Evolutionary conservation across 257 asterid species (phyloP).

Genomic region (Solanum etuberosum): DNA sequence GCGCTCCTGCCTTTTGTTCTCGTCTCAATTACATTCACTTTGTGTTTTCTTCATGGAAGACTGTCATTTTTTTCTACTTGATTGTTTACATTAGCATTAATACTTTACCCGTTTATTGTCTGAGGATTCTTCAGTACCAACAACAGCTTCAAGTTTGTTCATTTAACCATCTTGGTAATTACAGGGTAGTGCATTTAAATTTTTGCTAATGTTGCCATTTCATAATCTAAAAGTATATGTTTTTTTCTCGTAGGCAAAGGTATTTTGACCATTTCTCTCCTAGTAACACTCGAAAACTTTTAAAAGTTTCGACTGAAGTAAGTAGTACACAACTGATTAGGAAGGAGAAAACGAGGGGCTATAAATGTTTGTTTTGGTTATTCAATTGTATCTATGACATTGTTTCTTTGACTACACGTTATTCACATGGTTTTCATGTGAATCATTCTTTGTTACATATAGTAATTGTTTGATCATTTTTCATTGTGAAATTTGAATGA

Average conservation of each 20-base stretch:
- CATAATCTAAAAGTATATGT: background rate
- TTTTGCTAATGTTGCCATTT: background rate
- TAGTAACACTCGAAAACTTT: background rate
- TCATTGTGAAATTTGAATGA: background rate
- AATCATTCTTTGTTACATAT: background rate
- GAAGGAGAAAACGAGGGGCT: background rate
- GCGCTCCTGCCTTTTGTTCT: background rate
- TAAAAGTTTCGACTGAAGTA: background rate
- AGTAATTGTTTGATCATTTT: background rate
- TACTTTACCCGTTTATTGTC: background rate
- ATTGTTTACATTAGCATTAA: background rate
- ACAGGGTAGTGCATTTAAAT: background rate
- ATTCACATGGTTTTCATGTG: background rate
- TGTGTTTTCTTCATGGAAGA: background rate
- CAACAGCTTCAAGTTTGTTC: background rate
- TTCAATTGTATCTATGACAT: background rate
- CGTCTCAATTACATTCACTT: background rate
- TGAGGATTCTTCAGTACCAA: background rate
- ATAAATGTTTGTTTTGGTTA: background rate
- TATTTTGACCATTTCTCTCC: background rate
- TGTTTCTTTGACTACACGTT: background rate
- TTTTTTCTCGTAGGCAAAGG: background rate
- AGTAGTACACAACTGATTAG: background rate
- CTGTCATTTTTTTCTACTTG: background rate
- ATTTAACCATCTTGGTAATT: background rate